phyloP scores from a whole-genome alignment of 2,329 filamentous ascomycete genomes.

The Hymenoscyphus infarciens region DNA sequence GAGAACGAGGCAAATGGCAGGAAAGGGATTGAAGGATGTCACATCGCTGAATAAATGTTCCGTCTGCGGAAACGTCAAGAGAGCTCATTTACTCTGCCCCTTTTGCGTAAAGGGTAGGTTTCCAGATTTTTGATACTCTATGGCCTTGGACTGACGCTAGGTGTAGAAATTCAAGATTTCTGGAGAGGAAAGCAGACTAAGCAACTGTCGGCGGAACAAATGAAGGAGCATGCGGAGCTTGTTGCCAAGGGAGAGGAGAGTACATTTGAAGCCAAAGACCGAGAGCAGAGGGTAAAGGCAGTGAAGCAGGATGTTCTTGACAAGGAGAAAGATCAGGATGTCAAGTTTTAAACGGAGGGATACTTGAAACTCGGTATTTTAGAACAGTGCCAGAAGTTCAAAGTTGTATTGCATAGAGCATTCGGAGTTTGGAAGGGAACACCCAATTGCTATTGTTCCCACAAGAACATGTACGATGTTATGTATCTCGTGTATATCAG shows the following conservation, averaged over 20 bases:
- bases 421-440: conserved; percentile 21
- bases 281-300: conserved; percentile 13
- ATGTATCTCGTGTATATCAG: not conserved
- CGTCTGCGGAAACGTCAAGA: conserved; percentile 82
- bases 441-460: not conserved
- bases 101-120: conserved; percentile 78
- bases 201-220: not conserved
- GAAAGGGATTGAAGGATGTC: conserved; percentile 90
- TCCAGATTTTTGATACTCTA: not conserved
- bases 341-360: not conserved
- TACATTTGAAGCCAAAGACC: not conserved
- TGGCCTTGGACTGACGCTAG: not conserved
- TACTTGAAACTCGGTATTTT: not conserved
- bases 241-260: not conserved
- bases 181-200: conserved; percentile 8
- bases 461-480: not conserved
- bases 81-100: conserved; percentile 83
- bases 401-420: conserved; percentile 21
- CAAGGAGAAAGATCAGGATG: not conserved
- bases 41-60: conserved; percentile 84
- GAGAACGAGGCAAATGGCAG: conserved; percentile 88
- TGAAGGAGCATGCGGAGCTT: not conserved
- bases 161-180: conserved; percentile 30
- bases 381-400: not conserved
- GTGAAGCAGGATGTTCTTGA: conserved; percentile 20